phyloP scores from a whole-genome alignment of 257 asterid species.

The Gentiana macrophylla region DNA sequence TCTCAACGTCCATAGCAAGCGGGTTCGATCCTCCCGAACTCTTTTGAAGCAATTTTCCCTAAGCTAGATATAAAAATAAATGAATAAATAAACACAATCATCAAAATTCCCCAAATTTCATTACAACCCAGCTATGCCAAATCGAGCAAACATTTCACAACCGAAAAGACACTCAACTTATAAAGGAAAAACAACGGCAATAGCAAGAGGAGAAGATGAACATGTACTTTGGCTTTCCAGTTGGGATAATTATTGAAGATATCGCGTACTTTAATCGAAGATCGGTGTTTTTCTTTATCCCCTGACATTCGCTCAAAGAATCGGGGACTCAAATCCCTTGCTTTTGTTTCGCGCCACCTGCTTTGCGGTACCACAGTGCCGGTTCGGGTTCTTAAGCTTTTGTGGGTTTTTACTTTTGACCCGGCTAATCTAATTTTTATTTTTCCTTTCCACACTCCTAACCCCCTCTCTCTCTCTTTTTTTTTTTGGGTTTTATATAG shows the following conservation, averaged over 20 bases:
- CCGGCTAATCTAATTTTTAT: background rate
- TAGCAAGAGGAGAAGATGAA: background rate
- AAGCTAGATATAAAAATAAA: slow-evolving; percentile 33
- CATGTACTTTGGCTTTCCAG: slow-evolving; percentile 72
- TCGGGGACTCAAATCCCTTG: background rate
- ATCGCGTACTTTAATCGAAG: slow-evolving; percentile 34
- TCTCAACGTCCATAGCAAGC: slow-evolving; percentile 79
- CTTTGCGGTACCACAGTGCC: background rate
- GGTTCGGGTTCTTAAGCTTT: background rate
- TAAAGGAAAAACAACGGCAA: background rate
- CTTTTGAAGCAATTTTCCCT: slow-evolving; percentile 83
- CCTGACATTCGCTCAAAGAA: background rate
- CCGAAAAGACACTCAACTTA: background rate
- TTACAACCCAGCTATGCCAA: background rate
- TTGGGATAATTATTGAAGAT: slow-evolving; percentile 46
- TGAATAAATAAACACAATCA: slow-evolving; percentile 3
- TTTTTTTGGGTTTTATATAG: no score
- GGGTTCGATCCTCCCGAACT: slow-evolving; percentile 64
- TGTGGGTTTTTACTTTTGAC: background rate
- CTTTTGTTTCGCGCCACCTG: slow-evolving; percentile 11
- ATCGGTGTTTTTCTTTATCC: slow-evolving; percentile 17
- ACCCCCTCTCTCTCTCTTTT: no score
- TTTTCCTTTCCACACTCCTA: no score
- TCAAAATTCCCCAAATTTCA: background rate
- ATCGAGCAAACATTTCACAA: background rate